Base-by-base conservation (phyloP, 2,329 filamentous ascomycete species). In the Plenodomus tracheiphilus region DNA sequence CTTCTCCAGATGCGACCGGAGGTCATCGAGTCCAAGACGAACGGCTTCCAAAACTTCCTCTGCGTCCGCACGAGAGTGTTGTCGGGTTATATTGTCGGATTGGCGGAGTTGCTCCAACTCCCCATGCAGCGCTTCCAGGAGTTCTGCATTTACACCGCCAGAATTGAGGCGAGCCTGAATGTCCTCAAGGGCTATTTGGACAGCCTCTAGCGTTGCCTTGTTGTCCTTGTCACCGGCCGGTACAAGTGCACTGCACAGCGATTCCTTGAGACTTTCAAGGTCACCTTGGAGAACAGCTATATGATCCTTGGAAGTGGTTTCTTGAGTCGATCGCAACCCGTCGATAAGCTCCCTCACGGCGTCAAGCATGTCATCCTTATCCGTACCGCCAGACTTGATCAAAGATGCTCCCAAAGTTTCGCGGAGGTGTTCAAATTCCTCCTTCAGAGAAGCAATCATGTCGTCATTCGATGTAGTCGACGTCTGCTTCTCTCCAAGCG, bases 301-400 rank as follows among this genome's bases (percentile, higher is more conserved):
- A 6, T 69, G 68, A 35, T 75, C 74, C 22, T 74, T 73, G 10
- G 75, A 72, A 19, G 70, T 64, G 13, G 72, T 71, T 42, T 71
- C 70, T 16, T 77, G 73, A 5, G 76, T 71, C 6, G 66, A 65
- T 7, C 72, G 71, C 19, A 79, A 62, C 7, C 72, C 74, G 18
- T 79, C 75, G 16, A 79, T 61, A 4, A 75, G 65, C 50, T 75
- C 72, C 19, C 71, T 85, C 2, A 93, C 75, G 9, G 85, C 83
- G 52, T 88, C 82, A 1, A 95, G 79, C 20, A 93, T 81, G 42
- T 92, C 88, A 30, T 88, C 81, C 41, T 81, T 83, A 44, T 85
- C 79, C 8, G 72, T 67, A 16, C 74, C 70, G 16, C 75, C 76
- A 3, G 75, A 72, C 42, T 70, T 74, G 39, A 82, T 71, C 6